Percentiles rank a stretch among this genome's conserved stretches.
These are phyloP conservation scores for Candolleomyces eurysporus DNA, from an alignment of 768 basidiomycete species.

Conservation along the genomic window DNA sequence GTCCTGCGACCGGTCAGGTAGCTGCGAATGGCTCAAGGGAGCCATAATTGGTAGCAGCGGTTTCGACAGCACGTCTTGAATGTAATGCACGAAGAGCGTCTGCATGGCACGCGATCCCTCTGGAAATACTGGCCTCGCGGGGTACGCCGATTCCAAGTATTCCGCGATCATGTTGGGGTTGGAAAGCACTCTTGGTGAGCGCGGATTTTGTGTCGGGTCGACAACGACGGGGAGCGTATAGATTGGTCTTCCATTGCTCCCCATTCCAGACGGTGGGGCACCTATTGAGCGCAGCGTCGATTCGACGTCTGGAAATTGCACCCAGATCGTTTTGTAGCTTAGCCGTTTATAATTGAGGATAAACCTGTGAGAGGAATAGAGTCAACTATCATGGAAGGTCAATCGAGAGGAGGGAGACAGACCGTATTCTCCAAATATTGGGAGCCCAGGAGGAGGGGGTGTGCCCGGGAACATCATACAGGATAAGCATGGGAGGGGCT, in stretches of 20 bases:
- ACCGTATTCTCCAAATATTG: constrained; percentile 74
- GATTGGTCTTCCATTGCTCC: constrained; percentile 56
- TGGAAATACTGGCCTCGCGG: constrained; percentile 68
- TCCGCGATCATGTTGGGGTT: constrained; percentile 65
- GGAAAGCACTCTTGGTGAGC: constrained; percentile 51
- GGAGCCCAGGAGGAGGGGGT: constrained; percentile 73
- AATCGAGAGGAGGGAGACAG: constrained; percentile 6
- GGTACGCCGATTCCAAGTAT: constrained; percentile 67
- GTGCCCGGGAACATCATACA: constrained; percentile 66
- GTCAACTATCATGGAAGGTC: constrained; percentile 2
- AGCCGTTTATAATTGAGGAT: constrained; percentile 78
- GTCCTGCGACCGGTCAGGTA: constrained; percentile 53
- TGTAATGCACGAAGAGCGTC: constrained; percentile 65
- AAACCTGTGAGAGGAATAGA: constrained; percentile 38
- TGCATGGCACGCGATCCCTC: constrained; percentile 70
- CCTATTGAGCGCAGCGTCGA: constrained; percentile 53
- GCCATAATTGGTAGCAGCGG: constrained; percentile 71
- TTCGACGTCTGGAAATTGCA: constrained; percentile 72
- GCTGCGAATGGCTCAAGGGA: constrained; percentile 60
- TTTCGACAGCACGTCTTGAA: constrained; percentile 63
- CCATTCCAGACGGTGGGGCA: constrained; percentile 53
- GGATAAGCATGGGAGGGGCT: constrained; percentile 47
- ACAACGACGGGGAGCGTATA: constrained; percentile 72
- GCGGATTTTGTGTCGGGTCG: constrained; percentile 47
- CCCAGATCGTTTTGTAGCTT: constrained; percentile 65